Conservation (phyloP, 2,329 filamentous ascomycete species). For the Akanthomyces muscarius region DNA sequence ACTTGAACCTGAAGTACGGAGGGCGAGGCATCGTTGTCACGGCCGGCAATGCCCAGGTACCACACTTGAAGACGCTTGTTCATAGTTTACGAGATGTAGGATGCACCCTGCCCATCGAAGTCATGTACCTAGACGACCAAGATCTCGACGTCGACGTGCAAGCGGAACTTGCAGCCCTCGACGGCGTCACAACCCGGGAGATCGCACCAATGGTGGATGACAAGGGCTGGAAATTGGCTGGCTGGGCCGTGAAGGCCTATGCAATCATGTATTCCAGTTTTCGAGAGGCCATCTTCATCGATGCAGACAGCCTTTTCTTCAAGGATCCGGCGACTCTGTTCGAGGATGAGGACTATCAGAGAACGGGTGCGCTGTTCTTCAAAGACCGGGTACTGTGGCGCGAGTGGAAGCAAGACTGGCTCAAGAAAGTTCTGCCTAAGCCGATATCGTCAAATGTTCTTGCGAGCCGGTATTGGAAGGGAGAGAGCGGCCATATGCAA, state of each 20-base stretch:
- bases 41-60: neutral
- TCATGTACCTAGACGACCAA: slow-evolving; percentile 6
- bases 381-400: slow-evolving; percentile 1
- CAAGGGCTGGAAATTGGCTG: slow-evolving; percentile 2
- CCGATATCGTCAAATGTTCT: neutral
- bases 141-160: neutral
- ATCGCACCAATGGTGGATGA: slow-evolving; percentile 11
- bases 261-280: slow-evolving; percentile 8
- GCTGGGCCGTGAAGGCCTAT: slow-evolving; percentile 6
- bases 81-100: slow-evolving; percentile 4
- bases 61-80: slow-evolving; percentile 1
- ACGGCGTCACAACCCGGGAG: neutral
- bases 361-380: slow-evolving; percentile 6
- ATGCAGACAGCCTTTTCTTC: slow-evolving; percentile 11
- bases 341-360: slow-evolving; percentile 3
- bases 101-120: slow-evolving; percentile 9
- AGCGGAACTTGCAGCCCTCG: neutral
- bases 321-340: neutral
- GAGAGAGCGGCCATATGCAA: slow-evolving; percentile 8
- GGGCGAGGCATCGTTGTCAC: slow-evolving; percentile 9
- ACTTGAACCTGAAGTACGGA: slow-evolving; percentile 6
- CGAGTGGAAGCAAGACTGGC: slow-evolving; percentile 11
- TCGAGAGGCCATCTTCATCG: slow-evolving; percentile 10
- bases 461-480: slow-evolving; percentile 3
- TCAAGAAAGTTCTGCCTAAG: neutral